Evolutionary conservation across 1,139 yeast genomes (phyloP).

Genomic region (Arxiozyma heterogenica): DNA sequence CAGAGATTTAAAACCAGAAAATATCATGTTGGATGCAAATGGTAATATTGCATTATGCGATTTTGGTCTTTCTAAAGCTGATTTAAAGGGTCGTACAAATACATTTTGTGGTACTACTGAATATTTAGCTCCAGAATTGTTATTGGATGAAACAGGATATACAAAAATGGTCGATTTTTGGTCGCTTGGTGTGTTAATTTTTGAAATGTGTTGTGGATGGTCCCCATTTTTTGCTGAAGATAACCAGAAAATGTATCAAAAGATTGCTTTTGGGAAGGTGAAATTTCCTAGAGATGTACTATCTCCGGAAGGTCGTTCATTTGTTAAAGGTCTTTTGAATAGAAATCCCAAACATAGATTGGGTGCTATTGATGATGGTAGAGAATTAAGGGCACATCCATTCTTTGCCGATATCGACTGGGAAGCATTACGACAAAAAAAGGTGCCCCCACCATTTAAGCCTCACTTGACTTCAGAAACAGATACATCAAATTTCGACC

Average conservation of each 20-base stretch:
- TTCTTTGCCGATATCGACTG: constrained; percentile 88
- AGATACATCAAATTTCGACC: constrained; percentile 93
- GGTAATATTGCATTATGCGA: constrained; percentile 97
- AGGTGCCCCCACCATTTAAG: constrained; percentile 94
- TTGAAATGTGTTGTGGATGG: constrained; percentile 97
- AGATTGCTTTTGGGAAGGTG: constrained; percentile 95
- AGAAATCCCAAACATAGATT: constrained; percentile 92
- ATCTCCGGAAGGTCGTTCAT: constrained; percentile 84
- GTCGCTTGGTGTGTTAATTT: constrained; percentile 73
- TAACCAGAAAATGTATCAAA: constrained; percentile 96
- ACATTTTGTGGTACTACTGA: constrained; percentile 98
- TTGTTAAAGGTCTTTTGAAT: constrained; percentile 87
- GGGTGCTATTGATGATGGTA: constrained; percentile 85
- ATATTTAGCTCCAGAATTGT: constrained; percentile 72
- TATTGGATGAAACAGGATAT: constrained; percentile 74
- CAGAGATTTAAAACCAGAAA: constrained; percentile 92
- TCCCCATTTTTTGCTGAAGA: constrained; percentile 98
- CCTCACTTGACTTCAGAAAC: constrained; percentile 87
- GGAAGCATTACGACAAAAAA: constrained; percentile 66
- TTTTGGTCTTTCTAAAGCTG: constrained; percentile 92
- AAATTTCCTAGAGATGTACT: constrained; percentile 92
- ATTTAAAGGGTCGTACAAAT: constrained; percentile 86
- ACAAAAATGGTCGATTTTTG: constrained; percentile 84
- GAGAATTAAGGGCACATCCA: constrained; percentile 83
- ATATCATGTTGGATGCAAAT: constrained; percentile 84